Base-by-base conservation (phyloP, 345 rosid genomes). In the Populus nigra region DNA sequence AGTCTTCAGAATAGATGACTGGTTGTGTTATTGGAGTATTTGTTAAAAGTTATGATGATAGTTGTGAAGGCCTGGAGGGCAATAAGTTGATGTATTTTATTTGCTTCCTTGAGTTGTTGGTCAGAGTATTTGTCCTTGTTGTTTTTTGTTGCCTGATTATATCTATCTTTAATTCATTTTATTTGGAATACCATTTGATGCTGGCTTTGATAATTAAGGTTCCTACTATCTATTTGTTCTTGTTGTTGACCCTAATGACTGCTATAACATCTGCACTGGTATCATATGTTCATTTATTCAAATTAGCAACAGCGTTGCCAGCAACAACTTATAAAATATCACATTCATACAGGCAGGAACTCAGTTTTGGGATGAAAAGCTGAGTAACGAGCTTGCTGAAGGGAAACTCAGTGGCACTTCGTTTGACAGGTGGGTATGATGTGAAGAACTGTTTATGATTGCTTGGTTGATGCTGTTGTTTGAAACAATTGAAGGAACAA, bases 331-430 rank as follows among this genome's bases (percentile, higher is more conserved):
- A 36, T 72, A 72, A 59, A 45, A 47, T 39, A 27, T 53, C 33
- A 73, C 49, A 25, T 45, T 33, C 45, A 23, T 80, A 67, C 86
- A 94, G 98, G 98, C 97, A 69, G 98, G 97, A 86, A 94, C 97
- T 50, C 98, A 93, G 77, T 94, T 94, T 84, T 93, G 98, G 98
- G 98, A 94, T 89, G 93, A 89, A 71, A 91, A 90, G 78, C 84
- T 94, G 95, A 88, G 87, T 83, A 90, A 82, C 8, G 98, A 94
- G 84, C 89, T 93, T 74, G 94, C 94, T 73, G 90, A 87, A 87
- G 98, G 96, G 68, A 88, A 82, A 62, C 89, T 94, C 39, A 93
- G 94, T 57, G 86, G 97, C 76, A 87, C 87, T 78, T 77, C 94
- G 5, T 93, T 94, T 84, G 98, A 94, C 85, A 90, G 98, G 95